Evolutionary conservation across 2,329 filamentous ascomycete genomes (phyloP), one percentile per base, ranked within the genome.

Genomic region (Pseudovirgaria hyperparasitica): DNA sequence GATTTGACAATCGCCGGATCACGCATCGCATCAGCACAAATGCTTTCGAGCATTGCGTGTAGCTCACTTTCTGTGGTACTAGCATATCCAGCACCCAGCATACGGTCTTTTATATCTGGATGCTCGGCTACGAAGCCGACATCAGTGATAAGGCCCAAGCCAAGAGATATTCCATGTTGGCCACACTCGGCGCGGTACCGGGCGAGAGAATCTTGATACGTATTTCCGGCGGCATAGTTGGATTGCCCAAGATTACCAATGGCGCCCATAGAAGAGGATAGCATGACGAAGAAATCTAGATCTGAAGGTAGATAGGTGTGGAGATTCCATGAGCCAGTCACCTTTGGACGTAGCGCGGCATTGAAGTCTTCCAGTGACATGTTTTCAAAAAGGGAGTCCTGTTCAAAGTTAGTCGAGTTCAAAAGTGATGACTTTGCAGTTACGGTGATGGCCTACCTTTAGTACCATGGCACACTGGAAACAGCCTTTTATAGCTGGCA

Each of bases 81-180:
- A 5, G 11, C 21, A 9, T 22, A 22, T 11, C 22, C 6, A 12
- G 11, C 22, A 12, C 6, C 6, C 7, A 9, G 12, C 14, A 18
- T 15, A 7, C 6, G 12, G 24, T 16, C 8, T 6, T 10, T 9
- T 6, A 16, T 6, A 6, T 32, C 29, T 7, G 17, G 24, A n/a
- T 26, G n/a, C 6, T 26, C 16, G 9, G 24, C 24, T 5, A 26
- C 7, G 24, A 16, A 9, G 10, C 44, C 44, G 9, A 42, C 41
- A 11, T 36, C 42, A 7, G 29, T 32, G 17, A 48, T 29, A 5
- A 21, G 21, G 13, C 34, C 30, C 16, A 45, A 35, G 28, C 42
- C 28, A 4, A 26, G 10, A 4, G 24, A 16, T 15, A 13, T 26
- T 16, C 15, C 16, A 4, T 26, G 17, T 5, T 26, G 29, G 5